Percentiles rank a stretch among this genome's conserved stretches.
These are phyloP conservation scores for Schoenoplectus tabernaemontani DNA, from an alignment of 202 grass and related monocot genomes.

Conservation along the genomic window DNA sequence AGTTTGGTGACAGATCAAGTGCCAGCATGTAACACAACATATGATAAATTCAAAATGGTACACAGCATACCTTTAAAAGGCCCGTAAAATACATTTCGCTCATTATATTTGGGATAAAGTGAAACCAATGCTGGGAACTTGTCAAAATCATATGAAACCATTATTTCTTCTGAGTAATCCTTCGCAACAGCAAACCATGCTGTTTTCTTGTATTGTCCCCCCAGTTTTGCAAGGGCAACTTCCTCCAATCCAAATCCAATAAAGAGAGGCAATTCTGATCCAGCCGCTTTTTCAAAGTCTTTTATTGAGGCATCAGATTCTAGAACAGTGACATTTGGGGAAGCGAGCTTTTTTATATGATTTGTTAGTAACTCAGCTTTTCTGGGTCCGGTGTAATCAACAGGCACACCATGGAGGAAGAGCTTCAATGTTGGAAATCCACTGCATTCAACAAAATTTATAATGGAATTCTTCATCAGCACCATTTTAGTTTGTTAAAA, in stretches of 20 bases:
- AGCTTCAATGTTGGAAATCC: constrained; percentile 86
- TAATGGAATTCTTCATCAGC: neutral
- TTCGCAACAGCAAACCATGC: constrained; percentile 86
- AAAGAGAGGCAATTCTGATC: constrained; percentile 57
- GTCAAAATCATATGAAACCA: constrained; percentile 71
- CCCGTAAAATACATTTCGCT: constrained; percentile 69
- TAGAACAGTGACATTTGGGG: constrained; percentile 58
- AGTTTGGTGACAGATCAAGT: constrained; percentile 15
- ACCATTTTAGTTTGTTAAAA: neutral
- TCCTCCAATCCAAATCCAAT: constrained; percentile 76
- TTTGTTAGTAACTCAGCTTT: constrained; percentile 59
- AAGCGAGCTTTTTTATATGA: constrained; percentile 71
- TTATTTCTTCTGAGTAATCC: constrained; percentile 74
- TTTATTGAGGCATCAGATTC: constrained; percentile 47
- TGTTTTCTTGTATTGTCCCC: constrained; percentile 64
- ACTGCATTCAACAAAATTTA: constrained; percentile 34
- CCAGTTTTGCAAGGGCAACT: constrained; percentile 37
- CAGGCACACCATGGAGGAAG: constrained; percentile 66
- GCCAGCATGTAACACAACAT: neutral
- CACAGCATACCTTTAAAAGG: constrained; percentile 68
- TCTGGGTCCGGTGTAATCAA: constrained; percentile 68
- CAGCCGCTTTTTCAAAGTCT: constrained; percentile 52
- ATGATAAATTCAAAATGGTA: constrained; percentile 15
- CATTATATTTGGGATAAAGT: constrained; percentile 64
- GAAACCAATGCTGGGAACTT: constrained; percentile 76